Conservation (phyloP, 352 stramenopile genomes). For the Phytophthora syringae region DNA sequence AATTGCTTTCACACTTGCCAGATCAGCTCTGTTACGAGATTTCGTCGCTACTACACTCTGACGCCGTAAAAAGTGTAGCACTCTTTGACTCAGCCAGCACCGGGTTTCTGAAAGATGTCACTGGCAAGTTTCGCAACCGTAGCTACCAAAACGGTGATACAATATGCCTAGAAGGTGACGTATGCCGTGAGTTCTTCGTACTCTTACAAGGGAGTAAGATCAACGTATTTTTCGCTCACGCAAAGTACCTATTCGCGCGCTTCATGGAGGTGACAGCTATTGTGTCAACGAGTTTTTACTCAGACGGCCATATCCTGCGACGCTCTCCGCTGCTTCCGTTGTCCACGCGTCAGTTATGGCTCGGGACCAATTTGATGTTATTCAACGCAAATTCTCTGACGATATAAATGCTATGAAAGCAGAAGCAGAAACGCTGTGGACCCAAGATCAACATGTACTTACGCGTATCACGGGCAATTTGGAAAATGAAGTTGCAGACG, state of each 20-base stretch:
- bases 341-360: conserved; percentile 64
- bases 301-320: conserved; percentile 47
- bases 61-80: conserved; percentile 56
- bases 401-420: conserved; percentile 55
- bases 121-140: conserved; percentile 63
- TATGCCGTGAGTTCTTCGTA: conserved; percentile 74
- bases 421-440: conserved; percentile 44
- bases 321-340: conserved; percentile 44
- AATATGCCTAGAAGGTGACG: conserved; percentile 59
- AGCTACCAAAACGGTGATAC: conserved; percentile 68
- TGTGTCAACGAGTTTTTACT: conserved; percentile 70
- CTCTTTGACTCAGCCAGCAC: conserved; percentile 66
- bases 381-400: conserved; percentile 62
- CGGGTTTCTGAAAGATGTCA: conserved; percentile 62
- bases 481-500: conserved; percentile 57
- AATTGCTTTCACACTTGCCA: conserved; percentile 61
- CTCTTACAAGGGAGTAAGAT: conserved; percentile 52
- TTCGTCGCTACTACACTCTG: conserved; percentile 64
- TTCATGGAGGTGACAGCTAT: conserved; percentile 60
- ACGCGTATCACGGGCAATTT: conserved; percentile 52
- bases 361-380: conserved; percentile 68
- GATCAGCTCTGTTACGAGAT: conserved; percentile 73
- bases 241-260: conserved; percentile 39
- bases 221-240: conserved; percentile 56
- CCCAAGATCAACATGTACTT: conserved; percentile 38